Evolutionary conservation across 495 filamentous ascomycete genomes (phyloP).

Genomic region (Aspergillus wentii): DNA sequence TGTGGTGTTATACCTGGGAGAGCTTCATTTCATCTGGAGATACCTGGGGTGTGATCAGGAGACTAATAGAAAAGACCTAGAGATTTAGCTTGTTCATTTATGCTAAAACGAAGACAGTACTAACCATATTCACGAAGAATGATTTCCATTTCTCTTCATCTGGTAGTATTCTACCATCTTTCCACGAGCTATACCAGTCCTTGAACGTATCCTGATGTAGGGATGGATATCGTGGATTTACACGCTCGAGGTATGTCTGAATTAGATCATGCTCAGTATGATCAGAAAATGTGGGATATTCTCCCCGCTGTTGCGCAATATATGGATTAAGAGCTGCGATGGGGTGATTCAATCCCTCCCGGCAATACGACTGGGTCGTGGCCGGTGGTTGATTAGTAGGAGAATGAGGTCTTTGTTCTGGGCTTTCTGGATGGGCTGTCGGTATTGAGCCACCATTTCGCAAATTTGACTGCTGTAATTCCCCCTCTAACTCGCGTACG

Average conservation of each 20-base stretch:
- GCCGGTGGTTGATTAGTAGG: too few species aligned
- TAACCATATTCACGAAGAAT: slow-evolving; percentile 16
- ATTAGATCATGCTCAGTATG: slow-evolving; percentile 5
- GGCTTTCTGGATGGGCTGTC: too few species aligned
- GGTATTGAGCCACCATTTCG: too few species aligned
- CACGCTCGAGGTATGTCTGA: slow-evolving; percentile 13
- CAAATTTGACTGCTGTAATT: too few species aligned
- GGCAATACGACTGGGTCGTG: too few species aligned
- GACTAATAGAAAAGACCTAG: slow-evolving; percentile 15
- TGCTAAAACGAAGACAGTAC: too few species aligned
- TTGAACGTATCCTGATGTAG: slow-evolving; percentile 13
- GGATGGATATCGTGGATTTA: slow-evolving; percentile 20
- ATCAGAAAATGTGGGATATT: too few species aligned
- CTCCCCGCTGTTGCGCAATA: too few species aligned
- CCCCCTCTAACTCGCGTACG: slow-evolving; percentile 1
- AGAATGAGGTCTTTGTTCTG: too few species aligned
- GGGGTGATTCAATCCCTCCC: too few species aligned
- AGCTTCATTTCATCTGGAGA: slow-evolving; percentile 11
- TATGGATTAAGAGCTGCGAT: too few species aligned
- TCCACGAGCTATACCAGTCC: slow-evolving; percentile 18
- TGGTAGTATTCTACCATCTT: neutral
- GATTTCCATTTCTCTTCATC: slow-evolving; percentile 11
- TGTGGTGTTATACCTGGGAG: slow-evolving; percentile 13
- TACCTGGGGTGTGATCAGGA: slow-evolving; percentile 15
- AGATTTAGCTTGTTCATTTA: too few species aligned